These are phyloP conservation scores for Papiliotrema flavescens DNA, from an alignment of 1,284 basidiomycete species.

Conservation along the genomic window DNA sequence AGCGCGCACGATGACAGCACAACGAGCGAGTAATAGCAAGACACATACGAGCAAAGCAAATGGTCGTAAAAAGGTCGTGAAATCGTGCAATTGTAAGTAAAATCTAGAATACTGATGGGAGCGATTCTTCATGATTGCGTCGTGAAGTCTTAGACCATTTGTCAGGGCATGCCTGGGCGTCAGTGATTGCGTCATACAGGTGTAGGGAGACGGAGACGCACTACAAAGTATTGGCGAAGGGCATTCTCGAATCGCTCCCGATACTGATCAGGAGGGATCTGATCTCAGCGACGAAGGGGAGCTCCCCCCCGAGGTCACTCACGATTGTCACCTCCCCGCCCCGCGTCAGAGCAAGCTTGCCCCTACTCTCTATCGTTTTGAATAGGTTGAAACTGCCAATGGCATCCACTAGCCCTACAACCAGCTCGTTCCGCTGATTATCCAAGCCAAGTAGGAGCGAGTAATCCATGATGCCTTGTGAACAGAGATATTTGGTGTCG, in stretches of 20 bases:
- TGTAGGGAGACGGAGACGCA: conserved; percentile 3
- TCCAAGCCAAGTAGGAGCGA: conserved; percentile 61
- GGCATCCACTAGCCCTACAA: conserved; percentile 72
- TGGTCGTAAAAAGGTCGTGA: no score
- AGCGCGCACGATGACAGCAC: no score
- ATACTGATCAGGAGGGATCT: conserved; percentile 42
- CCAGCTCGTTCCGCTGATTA: conserved; percentile 60
- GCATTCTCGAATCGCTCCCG: conserved; percentile 33
- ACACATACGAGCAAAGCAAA: no score
- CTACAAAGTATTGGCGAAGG: conserved; percentile 31
- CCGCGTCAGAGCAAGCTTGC: conserved; percentile 31
- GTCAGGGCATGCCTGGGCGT: conserved; percentile 31
- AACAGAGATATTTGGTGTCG: conserved; percentile 67
- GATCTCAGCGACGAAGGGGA: no score
- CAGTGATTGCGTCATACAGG: neutral
- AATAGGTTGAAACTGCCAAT: conserved; percentile 55
- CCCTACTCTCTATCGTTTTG: conserved; percentile 35
- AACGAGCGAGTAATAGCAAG: no score
- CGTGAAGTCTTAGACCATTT: conserved; percentile 29
- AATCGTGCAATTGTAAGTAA: no score
- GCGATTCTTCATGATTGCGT: neutral
- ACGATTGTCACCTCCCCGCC: conserved; percentile 39
- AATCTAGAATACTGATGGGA: no score
- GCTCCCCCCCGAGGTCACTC: no score
- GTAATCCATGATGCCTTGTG: conserved; percentile 78